phyloP scores from a whole-genome alignment of 805 yeast genomes.

The Helenozyma baotianmanensis region DNA sequence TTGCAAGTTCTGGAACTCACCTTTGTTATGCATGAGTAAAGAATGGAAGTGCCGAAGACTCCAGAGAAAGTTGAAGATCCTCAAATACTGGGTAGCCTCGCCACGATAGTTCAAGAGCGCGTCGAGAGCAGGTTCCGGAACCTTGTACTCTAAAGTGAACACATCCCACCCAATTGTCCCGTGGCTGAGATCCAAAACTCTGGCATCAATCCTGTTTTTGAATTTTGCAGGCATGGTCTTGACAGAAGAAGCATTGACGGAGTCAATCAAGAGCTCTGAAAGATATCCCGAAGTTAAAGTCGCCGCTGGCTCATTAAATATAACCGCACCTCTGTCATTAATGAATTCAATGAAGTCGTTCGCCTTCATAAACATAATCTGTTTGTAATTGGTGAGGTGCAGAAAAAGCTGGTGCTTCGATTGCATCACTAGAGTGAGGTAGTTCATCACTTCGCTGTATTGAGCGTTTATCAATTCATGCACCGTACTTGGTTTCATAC shows the following conservation, averaged over 20 bases:
- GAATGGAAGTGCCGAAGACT: conserved; percentile 60
- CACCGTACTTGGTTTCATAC: conserved; percentile 31
- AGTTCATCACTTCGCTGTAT: conserved; percentile 49
- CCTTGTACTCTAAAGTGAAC: conserved; percentile 75
- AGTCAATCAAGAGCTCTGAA: conserved; percentile 58
- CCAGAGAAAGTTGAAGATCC: conserved; percentile 85
- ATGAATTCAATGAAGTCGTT: conserved; percentile 80
- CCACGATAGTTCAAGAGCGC: conserved; percentile 24
- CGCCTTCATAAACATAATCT: conserved; percentile 62
- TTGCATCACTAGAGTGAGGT: conserved; percentile 46
- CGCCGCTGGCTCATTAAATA: conserved; percentile 59
- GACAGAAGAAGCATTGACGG: conserved; percentile 54
- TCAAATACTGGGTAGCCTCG: conserved; percentile 51
- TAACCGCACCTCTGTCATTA: conserved; percentile 47
- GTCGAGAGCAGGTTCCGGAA: conserved; percentile 52
- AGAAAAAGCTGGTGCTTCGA: conserved; percentile 42
- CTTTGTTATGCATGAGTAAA: conserved; percentile 37
- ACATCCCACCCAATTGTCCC: conserved; percentile 86
- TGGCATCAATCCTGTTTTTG: conserved; percentile 67
- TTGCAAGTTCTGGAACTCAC: conserved; percentile 23
- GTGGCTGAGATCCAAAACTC: conserved; percentile 69
- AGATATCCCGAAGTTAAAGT: conserved; percentile 61
- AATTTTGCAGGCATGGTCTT: conserved; percentile 32
- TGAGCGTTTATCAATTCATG: conserved; percentile 36
- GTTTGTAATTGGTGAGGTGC: conserved; percentile 61